Evolutionary conservation across 2,329 filamentous ascomycete genomes (phyloP), one percentile per base, ranked within the genome.

Genomic region (Calonectria honghensis): DNA sequence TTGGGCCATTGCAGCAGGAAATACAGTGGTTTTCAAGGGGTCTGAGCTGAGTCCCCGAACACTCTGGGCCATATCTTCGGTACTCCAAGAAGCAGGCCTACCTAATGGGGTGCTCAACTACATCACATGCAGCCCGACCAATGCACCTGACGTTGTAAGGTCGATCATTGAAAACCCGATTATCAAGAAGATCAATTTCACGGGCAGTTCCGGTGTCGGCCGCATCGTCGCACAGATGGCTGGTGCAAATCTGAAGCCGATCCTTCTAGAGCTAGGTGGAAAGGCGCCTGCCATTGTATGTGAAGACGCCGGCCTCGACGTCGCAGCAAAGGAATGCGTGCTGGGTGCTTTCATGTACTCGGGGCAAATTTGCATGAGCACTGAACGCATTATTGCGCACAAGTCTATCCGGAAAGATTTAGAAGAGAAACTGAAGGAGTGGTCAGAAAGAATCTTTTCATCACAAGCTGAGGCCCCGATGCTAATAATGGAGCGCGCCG

Each of bases 321-420:
- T 84, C 63, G 87, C 87, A 0, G 86, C 85, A 0, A 67, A 76
- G 20, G 71, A 81, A 18, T 81, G 80, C 54, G 76, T 75, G 2
- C 32, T 74, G 4, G 81, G 80, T 4, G 78, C 80, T 0, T 81
- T 77, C 63, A 79, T 95, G 74, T 90, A 96, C 83, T 87, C 88
- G 2, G 95, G 95, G 0, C 95, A 97, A 86, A 92, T 96, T 57
- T 97, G 95, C 88, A 96, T 97, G 94, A 93, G 93, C 84, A 87
- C 89, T 35, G 73, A 75, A 27, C 69, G 73, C 31, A 77, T 77
- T 35, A 45, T 77, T 24, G 73, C 72, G 89, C 89, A 73, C 65
- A 72, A 73, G 14, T 94, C 93, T 0, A 88, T 93, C 27, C 83
- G 65, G 0, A n/a, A 29, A 7, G 35, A 54, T 5, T 70, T 76